Percentiles rank a stretch among this genome's conserved stretches.
These are phyloP conservation scores for Hortaea werneckii DNA, from an alignment of 2,329 filamentous ascomycete species.

Conservation along the genomic window DNA sequence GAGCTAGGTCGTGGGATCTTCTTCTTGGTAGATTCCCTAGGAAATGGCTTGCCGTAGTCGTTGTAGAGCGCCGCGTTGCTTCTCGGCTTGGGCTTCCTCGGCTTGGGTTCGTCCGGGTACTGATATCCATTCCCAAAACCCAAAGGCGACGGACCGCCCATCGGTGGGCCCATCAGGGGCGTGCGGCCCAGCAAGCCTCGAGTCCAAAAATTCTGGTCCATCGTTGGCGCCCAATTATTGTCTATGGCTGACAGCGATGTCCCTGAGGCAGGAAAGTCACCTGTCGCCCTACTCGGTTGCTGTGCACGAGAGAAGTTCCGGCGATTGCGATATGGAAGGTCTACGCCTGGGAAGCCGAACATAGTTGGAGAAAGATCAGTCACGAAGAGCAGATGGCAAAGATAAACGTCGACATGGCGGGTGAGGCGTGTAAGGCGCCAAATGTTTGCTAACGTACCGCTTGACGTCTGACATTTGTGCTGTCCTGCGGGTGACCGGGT, in stretches of 20 bases:
- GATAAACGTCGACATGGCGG: neutral
- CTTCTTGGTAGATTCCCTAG: neutral
- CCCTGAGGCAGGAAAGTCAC: neutral
- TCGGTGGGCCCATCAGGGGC: neutral
- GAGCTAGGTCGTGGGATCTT: neutral
- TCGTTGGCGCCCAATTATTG: neutral
- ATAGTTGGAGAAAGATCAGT: neutral
- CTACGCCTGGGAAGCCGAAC: conserved; percentile 2
- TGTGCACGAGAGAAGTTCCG: conserved; percentile 5
- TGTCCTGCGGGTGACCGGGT: too few relatives aligned
- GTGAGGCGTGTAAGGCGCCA: too few relatives aligned
- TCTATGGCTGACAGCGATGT: neutral
- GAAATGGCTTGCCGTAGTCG: neutral
- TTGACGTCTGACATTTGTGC: too few relatives aligned
- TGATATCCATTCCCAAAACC: neutral
- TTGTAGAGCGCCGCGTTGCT: neutral
- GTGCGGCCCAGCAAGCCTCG: neutral
- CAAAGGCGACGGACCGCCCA: neutral
- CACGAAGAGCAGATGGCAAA: neutral
- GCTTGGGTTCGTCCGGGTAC: neutral
- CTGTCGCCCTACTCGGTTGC: conserved; percentile 1
- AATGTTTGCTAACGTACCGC: too few relatives aligned
- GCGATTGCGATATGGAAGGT: conserved; percentile 5
- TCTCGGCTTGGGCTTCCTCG: neutral
- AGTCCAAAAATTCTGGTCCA: neutral